Base-by-base conservation (phyloP, 768 basidiomycete species). In the Suillus ampliporus region DNA sequence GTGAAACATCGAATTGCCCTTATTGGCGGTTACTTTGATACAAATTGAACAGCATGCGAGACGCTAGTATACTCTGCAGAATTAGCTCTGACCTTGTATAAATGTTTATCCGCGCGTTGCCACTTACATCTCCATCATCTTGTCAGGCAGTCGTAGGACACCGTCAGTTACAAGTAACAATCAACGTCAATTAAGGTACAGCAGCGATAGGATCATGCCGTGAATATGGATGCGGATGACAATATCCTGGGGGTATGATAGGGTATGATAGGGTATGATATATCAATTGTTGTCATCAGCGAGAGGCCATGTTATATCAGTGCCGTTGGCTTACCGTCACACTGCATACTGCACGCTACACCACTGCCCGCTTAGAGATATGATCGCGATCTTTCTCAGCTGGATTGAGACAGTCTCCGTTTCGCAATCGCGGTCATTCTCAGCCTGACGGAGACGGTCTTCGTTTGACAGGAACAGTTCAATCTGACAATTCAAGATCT, bases 101-200 rank as follows among this genome's bases (percentile, higher is more conserved):
- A 21, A 31, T 23, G 50, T 31, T 6, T 19, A 5, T 51, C 10
- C 5, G 21, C 15, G 21, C 14, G 8, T 21, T 23, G 14, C 52
- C 34, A 53, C 52, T 53, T n/a, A 21, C 21, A 35, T 37, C 14
- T 35, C 14, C 34, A 53, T 37, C 34, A 15, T 37, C 13, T 21
- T 19, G n/a, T 21, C n/a, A n/a, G n/a, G n/a, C n/a, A n/a, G n/a
- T n/a, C 8, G 2, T 21, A n/a, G 19, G 3, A 51, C 14, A 4
- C 35, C 35, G 15, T 3, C 34, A 35, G n/a, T 15, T 13, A 31
- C 31, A n/a, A n/a, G n/a, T n/a, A n/a, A 52, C 13, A 13, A n/a
- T n/a, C n/a, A n/a, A n/a, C n/a, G n/a, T n/a, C n/a, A n/a, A 34
- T 52, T 31, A 53, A 54, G 21, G 35, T 54, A 54, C 37, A 26